These are phyloP conservation scores for Chamaenerion angustifolium DNA, from an alignment of 345 rosid genomes.

Conservation along the genomic window DNA sequence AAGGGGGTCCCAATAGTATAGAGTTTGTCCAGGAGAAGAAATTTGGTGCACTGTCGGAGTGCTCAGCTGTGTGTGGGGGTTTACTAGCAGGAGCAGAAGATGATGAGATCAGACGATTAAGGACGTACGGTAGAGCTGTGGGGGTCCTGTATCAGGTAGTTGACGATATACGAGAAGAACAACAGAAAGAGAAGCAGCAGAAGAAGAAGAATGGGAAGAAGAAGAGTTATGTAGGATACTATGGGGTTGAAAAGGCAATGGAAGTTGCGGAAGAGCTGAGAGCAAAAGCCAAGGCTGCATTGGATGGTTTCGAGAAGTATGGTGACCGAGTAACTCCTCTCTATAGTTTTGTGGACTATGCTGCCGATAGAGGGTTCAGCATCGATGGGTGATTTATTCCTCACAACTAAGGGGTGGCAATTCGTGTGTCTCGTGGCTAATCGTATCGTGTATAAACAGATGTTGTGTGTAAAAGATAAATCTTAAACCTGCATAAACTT, in stretches of 20 bases:
- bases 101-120: constrained; percentile 51
- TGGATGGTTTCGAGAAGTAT: constrained; percentile 49
- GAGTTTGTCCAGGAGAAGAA: constrained; percentile 78
- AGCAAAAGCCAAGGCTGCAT: constrained; percentile 45
- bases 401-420: too few relatives aligned
- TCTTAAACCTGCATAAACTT: too few relatives aligned
- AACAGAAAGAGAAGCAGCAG: constrained; percentile 6
- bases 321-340: constrained; percentile 52
- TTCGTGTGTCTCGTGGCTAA: too few relatives aligned
- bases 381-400: constrained; percentile 12
- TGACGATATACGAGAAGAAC: constrained; percentile 42
- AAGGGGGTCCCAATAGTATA: constrained; percentile 47
- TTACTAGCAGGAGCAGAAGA: constrained; percentile 69
- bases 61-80: constrained; percentile 94
- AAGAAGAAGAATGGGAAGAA: constrained; percentile 22
- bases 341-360: constrained; percentile 77
- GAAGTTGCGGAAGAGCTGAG: constrained; percentile 59
- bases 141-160: constrained; percentile 79
- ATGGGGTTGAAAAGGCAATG: constrained; percentile 52
- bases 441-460: too few relatives aligned
- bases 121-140: constrained; percentile 80
- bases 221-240: constrained; percentile 40
- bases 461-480: too few relatives aligned
- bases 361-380: constrained; percentile 44
- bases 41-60: constrained; percentile 74